Evolutionary conservation across 164 flowering plant species (phyloP).

Genomic region (Nymphaea thermarum): DNA sequence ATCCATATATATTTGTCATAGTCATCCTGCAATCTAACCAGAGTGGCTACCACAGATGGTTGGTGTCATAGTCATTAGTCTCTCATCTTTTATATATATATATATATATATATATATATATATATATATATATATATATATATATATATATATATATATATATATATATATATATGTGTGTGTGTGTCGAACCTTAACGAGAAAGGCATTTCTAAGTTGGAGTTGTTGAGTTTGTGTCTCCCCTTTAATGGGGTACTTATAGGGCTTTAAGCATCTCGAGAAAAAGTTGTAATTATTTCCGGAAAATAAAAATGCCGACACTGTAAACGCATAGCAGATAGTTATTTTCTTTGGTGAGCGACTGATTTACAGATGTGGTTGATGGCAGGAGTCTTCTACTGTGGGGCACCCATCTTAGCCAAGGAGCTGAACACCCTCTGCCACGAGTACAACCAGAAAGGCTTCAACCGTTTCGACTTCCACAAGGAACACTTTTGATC

Average conservation of each 20-base stretch:
- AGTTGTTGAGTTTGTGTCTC: neutral
- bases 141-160: neutral
- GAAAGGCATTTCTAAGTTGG: neutral
- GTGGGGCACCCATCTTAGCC: conserved; percentile 74
- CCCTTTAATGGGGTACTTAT: too few species aligned
- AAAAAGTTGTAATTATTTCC: too few species aligned
- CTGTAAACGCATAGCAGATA: neutral
- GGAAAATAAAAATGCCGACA: neutral
- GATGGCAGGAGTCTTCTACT: conserved; percentile 75
- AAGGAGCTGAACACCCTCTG: conserved; percentile 68
- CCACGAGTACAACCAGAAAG: conserved; percentile 67
- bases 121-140: neutral
- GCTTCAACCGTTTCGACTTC: conserved; percentile 71
- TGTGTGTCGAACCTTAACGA: neutral
- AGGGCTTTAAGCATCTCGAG: too few species aligned
- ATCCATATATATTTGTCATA: neutral
- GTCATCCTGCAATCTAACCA: too few species aligned
- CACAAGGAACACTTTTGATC: conserved; percentile 79
- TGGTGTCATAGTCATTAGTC: too few species aligned
- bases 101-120: neutral
- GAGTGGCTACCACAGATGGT: too few species aligned
- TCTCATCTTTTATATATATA: neutral
- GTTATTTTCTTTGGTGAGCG: neutral
- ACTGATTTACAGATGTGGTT: neutral
- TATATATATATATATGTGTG: too few species aligned